phyloP scores from a whole-genome alignment of 2,329 filamentous ascomycete genomes.

The Scolecobasidium constrictum region DNA sequence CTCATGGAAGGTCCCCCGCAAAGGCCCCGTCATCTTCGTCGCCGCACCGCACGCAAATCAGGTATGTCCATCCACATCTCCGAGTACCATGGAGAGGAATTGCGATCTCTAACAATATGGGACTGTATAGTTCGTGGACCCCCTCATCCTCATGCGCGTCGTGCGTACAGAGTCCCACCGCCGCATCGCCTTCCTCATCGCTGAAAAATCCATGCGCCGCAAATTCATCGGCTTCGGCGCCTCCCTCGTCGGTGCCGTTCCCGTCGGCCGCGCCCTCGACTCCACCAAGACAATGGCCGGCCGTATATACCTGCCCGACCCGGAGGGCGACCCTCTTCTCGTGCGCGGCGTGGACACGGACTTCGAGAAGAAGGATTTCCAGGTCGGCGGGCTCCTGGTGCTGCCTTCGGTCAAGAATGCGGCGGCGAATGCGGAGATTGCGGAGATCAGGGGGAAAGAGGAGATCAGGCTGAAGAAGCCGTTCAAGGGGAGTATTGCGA shows the following conservation, averaged over 20 bases:
- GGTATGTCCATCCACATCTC: slow-evolving; percentile 37
- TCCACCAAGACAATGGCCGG: slow-evolving; percentile 69
- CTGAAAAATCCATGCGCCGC: slow-evolving; percentile 87
- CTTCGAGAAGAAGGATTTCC: slow-evolving; percentile 61
- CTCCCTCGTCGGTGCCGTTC: slow-evolving; percentile 74
- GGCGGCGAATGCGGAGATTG: slow-evolving; percentile 73
- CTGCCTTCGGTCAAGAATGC: slow-evolving; percentile 74
- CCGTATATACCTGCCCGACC: slow-evolving; percentile 79
- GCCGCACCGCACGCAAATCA: slow-evolving; percentile 95
- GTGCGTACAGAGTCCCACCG: slow-evolving; percentile 78
- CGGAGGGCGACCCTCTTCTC: slow-evolving; percentile 71
- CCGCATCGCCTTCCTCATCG: slow-evolving; percentile 84
- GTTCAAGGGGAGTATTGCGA: slow-evolving; percentile 65
- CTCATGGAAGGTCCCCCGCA: slow-evolving; percentile 85
- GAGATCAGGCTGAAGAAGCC: slow-evolving; percentile 80
- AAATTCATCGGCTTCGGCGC: slow-evolving; percentile 82
- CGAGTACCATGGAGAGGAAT: too few relatives aligned
- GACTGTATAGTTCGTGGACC: slow-evolving; percentile 74
- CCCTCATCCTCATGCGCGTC: slow-evolving; percentile 83
- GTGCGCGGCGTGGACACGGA: slow-evolving; percentile 71
- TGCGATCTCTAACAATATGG: too few relatives aligned
- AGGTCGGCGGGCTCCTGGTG: slow-evolving; percentile 74
- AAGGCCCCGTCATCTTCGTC: slow-evolving; percentile 86
- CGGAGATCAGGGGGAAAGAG: slow-evolving; percentile 66
- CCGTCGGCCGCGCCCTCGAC: slow-evolving; percentile 89